Evolutionary conservation across 768 basidiomycete species (phyloP), one percentile per base, ranked within the genome.

Genomic region (Tylopilus vinaceipallidus): DNA sequence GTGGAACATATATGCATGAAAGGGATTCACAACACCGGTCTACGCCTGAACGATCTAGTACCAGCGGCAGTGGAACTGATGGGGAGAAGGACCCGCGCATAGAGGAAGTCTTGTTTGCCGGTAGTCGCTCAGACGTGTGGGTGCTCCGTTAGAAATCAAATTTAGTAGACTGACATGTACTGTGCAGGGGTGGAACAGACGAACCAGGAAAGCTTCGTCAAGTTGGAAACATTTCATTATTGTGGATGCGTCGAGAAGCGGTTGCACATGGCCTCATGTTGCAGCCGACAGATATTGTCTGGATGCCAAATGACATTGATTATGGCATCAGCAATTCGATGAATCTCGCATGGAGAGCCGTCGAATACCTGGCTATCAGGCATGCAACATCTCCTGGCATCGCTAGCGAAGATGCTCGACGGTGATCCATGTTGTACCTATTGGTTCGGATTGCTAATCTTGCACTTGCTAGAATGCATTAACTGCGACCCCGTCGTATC

Each of bases 61-160:
- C 9, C 7, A 45, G 42, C 22, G 40, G 37, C 11, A 33, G 8
- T 17, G 24, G 3, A 4, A 30, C 26, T 26, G 33, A 24, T 3
- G 32, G 9, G 9, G 32, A 33, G 70, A 77, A 44, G 81, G 86
- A 59, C 82, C 84, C 1, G 84, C 83, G 82, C 83, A n/a, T 41
- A 6, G 27, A 23, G 26, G 40, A 41, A 17, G 40, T 41, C 17
- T 41, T 23, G 40, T 41, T 41, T 27, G 40, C 40, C 13, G 40
- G 40, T 24, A 23, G 39, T 14, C 39, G 26, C 24, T 40, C 39
- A 8, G 71, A 71, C 58, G 54, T 41, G 71, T 67, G 26, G 16
- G 52, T 42, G n/a, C 30, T 19, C 14, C 4, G 24, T 36, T 4
- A 2, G n/a, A 23, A 20, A 14, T 4, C 1, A 6, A 4, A 19